These are phyloP conservation scores for Saccharomyces hybrid DNA, from an alignment of 1,139 yeast species.

Conservation along the genomic window DNA sequence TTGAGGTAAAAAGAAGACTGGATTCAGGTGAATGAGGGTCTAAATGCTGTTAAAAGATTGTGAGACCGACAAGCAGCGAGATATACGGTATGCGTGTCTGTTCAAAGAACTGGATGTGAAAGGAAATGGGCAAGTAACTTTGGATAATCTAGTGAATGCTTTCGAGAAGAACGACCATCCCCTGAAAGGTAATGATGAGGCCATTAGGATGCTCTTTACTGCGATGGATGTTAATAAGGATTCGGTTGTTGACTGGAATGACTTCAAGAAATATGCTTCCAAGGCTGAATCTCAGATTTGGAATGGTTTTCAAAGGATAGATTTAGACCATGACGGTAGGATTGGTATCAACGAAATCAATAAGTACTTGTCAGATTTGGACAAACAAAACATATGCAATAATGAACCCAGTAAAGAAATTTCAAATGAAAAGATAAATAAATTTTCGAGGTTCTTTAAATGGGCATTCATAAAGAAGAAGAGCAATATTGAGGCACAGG, in stretches of 20 bases:
- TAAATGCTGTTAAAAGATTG: background rate
- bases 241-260: constrained; percentile 49
- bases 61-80: constrained; percentile 17
- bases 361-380: constrained; percentile 46
- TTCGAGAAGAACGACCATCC: constrained; percentile 54
- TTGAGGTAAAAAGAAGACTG: background rate
- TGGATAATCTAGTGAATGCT: constrained; percentile 49
- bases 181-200: constrained; percentile 53
- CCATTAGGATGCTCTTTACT: constrained; percentile 47
- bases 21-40: constrained; percentile 9
- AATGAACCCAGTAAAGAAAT: background rate
- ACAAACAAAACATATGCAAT: constrained; percentile 2
- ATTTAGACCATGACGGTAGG: constrained; percentile 68
- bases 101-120: constrained; percentile 47
- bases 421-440: constrained; percentile 9
- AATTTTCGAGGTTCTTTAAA: constrained; percentile 19
- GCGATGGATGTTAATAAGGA: constrained; percentile 54
- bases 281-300: constrained; percentile 64
- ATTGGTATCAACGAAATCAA: constrained; percentile 60
- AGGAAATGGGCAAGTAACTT: constrained; percentile 49
- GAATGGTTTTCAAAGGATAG: constrained; percentile 62
- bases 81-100: constrained; percentile 19
- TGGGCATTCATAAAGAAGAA: constrained; percentile 51
- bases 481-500: constrained; percentile 32
- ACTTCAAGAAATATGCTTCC: constrained; percentile 52